These are phyloP conservation scores for Curvularia sp. DNA, from an alignment of 2,329 filamentous ascomycete genomes.

Conservation along the genomic window DNA sequence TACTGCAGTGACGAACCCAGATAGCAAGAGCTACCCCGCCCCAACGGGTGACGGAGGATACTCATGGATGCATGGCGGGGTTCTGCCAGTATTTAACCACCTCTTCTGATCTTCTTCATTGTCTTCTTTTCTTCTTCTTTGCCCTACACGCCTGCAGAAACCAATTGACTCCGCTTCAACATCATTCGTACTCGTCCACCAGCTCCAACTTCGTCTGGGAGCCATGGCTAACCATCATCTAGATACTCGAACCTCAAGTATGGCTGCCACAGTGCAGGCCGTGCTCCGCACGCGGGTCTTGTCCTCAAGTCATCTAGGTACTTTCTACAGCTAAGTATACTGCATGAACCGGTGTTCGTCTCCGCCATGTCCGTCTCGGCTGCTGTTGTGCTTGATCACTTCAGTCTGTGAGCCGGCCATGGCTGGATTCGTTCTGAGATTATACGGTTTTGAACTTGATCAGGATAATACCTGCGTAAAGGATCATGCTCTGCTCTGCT, in stretches of 20 bases:
- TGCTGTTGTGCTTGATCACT: slow-evolving; percentile 8
- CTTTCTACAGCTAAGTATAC: slow-evolving; percentile 49
- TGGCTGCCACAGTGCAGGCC: slow-evolving; percentile 41
- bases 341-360: slow-evolving; percentile 54
- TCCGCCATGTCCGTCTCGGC: slow-evolving; percentile 17
- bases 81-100: slow-evolving; percentile 30
- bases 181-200: slow-evolving; percentile 31
- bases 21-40: slow-evolving; percentile 36
- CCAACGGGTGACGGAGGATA: slow-evolving; percentile 34
- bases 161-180: slow-evolving; percentile 3
- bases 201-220: slow-evolving; percentile 4
- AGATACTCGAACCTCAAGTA: slow-evolving; percentile 38
- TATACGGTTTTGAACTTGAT: slow-evolving; percentile 95
- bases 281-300: slow-evolving; percentile 44
- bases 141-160: not conserved
- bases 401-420: slow-evolving; percentile 2
- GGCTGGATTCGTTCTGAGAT: slow-evolving; percentile 70
- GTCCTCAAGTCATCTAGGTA: slow-evolving; percentile 49
- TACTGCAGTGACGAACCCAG: slow-evolving; percentile 7
- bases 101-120: slow-evolving; percentile 9
- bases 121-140: slow-evolving; percentile 3
- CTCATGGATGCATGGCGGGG: slow-evolving; percentile 15
- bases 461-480: slow-evolving; percentile 99
- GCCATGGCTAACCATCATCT: slow-evolving; percentile 28
- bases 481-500: slow-evolving; percentile 82